Evolutionary conservation across 1,284 basidiomycete genomes (phyloP).

Genomic region (Irpex lacteus): DNA sequence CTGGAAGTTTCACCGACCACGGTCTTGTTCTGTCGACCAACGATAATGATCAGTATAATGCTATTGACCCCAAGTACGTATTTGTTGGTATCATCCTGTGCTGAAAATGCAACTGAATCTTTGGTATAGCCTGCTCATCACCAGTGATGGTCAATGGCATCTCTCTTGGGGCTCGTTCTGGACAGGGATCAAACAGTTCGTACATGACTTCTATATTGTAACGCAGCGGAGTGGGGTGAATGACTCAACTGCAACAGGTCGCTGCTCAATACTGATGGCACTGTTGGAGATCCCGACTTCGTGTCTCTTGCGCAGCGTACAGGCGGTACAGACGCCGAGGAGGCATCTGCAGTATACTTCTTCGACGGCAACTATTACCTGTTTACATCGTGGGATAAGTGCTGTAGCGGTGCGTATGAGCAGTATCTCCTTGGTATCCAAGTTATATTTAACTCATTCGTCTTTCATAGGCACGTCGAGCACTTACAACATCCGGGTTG

Average conservation of each 20-base stretch:
- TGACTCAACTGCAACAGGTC: too few relatives aligned
- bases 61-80: neutral
- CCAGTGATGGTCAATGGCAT: constrained; percentile 31
- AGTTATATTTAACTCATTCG: too few relatives aligned
- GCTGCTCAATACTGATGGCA: neutral
- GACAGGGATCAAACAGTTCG: constrained; percentile 46
- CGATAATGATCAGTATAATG: neutral
- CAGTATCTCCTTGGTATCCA: neutral
- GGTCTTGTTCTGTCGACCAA: neutral
- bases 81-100: neutral
- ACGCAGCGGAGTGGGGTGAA: too few relatives aligned
- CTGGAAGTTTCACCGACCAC: constrained; percentile 40
- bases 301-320: neutral
- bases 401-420: neutral
- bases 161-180: constrained; percentile 50
- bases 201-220: neutral
- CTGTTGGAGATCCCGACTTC: neutral
- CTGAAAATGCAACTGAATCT: too few relatives aligned
- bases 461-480: too few relatives aligned
- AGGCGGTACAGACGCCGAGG: neutral
- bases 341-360: neutral
- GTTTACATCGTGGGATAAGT: neutral
- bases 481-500: constrained; percentile 54
- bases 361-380: neutral
- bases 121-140: neutral